Conservation (phyloP, 441 rosid species). For the Populus hybrid region DNA sequence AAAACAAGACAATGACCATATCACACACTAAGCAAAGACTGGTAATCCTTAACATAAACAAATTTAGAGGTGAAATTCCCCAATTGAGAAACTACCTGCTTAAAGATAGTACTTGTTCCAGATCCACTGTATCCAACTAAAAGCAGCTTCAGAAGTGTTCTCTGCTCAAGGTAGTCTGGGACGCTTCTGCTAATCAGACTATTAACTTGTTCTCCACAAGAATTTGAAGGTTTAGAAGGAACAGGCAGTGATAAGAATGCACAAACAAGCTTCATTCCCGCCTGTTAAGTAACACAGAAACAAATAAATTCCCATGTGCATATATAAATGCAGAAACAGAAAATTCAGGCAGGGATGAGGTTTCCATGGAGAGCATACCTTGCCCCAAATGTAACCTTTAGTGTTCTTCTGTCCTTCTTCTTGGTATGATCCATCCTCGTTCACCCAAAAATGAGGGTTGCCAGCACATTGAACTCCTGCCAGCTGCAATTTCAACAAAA, state of each 20-base stretch:
- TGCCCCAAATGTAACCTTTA: constrained; percentile 89
- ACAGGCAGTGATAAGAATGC: constrained; percentile 78
- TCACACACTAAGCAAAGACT: not conserved
- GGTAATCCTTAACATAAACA: not conserved
- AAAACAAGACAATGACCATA: not conserved
- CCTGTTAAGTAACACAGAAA: constrained; percentile 41
- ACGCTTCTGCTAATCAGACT: constrained; percentile 54
- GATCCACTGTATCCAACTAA: constrained; percentile 82
- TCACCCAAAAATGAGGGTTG: constrained; percentile 94
- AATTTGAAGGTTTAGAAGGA: constrained; percentile 56
- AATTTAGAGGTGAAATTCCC: constrained; percentile 8
- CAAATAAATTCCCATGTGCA: constrained; percentile 8
- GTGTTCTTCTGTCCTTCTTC: constrained; percentile 96
- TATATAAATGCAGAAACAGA: not conserved
- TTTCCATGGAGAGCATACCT: constrained; percentile 44
- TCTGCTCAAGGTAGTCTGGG: constrained; percentile 66
- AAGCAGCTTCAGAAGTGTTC: constrained; percentile 63
- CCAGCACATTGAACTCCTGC: constrained; percentile 99
- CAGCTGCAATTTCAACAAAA: constrained; percentile 48
- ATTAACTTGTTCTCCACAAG: constrained; percentile 48
- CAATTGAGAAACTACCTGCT: constrained; percentile 61
- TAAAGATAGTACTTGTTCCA: constrained; percentile 94
- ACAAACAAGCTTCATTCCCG: constrained; percentile 78
- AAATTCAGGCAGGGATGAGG: not conserved
- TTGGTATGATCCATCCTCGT: constrained; percentile 83